Conservation (phyloP, 306 rosid genomes). For the Benincasa hispida region DNA sequence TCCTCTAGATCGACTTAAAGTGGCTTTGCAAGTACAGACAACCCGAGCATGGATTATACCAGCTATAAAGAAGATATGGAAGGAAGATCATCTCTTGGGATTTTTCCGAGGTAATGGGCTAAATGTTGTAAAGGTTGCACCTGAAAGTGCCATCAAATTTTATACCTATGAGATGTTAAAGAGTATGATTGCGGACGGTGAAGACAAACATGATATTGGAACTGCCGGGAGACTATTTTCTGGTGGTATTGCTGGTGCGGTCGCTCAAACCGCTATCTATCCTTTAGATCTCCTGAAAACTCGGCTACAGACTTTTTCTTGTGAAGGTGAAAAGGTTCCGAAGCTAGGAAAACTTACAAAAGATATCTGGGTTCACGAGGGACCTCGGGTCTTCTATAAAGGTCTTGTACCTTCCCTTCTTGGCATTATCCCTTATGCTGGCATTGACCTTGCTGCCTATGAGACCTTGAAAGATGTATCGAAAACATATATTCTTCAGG, state of each 20-base stretch:
- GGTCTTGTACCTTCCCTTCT: conserved; percentile 85
- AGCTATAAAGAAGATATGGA: conserved; percentile 59
- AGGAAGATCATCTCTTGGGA: conserved; percentile 61
- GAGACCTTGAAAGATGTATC: conserved; percentile 89
- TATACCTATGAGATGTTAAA: conserved; percentile 72
- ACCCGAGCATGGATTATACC: conserved; percentile 44
- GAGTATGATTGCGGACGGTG: conserved; percentile 33
- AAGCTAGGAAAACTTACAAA: conserved; percentile 48
- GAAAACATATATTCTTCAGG: conserved; percentile 57
- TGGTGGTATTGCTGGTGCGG: conserved; percentile 90
- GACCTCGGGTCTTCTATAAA: conserved; percentile 84
- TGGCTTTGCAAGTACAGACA: conserved; percentile 78
- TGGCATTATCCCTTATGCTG: conserved; percentile 93
- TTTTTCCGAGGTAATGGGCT: conserved; percentile 92
- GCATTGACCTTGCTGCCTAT: conserved; percentile 87
- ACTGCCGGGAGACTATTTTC: conserved; percentile 52
- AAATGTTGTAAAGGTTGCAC: conserved; percentile 89
- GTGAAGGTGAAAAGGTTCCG: conserved; percentile 55
- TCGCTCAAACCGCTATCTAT: conserved; percentile 82
- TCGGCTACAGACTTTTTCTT: conserved; percentile 54
- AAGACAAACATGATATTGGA: conserved; percentile 43
- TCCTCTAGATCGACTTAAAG: conserved; percentile 89
- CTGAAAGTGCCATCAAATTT: conserved; percentile 89
- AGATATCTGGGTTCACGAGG: conserved; percentile 79
- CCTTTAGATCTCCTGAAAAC: conserved; percentile 93